Percentiles rank a stretch among this genome's conserved stretches.
These are phyloP conservation scores for Parathielavia hyrcaniae DNA, from an alignment of 495 filamentous ascomycete species.

Conservation along the genomic window DNA sequence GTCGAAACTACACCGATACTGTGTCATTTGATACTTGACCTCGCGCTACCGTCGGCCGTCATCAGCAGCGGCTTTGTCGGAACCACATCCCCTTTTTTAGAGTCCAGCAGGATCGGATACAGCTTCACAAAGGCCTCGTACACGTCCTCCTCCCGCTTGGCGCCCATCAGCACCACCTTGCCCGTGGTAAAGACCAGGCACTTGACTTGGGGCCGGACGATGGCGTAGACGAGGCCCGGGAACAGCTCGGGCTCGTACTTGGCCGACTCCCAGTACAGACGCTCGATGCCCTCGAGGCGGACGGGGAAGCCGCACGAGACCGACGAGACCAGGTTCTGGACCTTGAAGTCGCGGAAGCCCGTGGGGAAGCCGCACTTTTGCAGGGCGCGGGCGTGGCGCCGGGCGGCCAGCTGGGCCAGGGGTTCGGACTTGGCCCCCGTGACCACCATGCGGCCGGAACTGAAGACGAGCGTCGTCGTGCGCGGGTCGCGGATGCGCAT, in stretches of 20 bases:
- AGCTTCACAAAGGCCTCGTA: slow-evolving; percentile 89
- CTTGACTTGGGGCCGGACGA: slow-evolving; percentile 74
- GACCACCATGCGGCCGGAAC: slow-evolving; percentile 95
- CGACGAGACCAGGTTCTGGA: slow-evolving; percentile 94
- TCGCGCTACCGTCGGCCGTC: too few relatives aligned
- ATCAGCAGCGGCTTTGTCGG: too few relatives aligned
- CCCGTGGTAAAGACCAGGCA: slow-evolving; percentile 40
- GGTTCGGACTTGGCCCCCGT: slow-evolving; percentile 94
- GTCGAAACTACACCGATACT: too few relatives aligned
- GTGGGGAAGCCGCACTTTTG: slow-evolving; percentile 96
- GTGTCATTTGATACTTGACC: too few relatives aligned
- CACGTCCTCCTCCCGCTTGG: slow-evolving; percentile 88
- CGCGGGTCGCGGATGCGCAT: slow-evolving; percentile 98
- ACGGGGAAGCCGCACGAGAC: slow-evolving; percentile 95
- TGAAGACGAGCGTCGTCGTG: slow-evolving; percentile 92
- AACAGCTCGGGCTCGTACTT: slow-evolving; percentile 95
- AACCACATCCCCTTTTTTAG: slow-evolving; percentile 1
- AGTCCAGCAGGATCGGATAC: slow-evolving; percentile 71
- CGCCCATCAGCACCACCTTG: slow-evolving; percentile 96
- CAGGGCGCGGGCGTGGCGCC: slow-evolving; percentile 93
- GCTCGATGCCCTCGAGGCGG: slow-evolving; percentile 82
- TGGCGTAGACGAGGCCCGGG: slow-evolving; percentile 93
- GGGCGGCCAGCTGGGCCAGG: slow-evolving; percentile 83
- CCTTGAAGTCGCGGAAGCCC: slow-evolving; percentile 96
- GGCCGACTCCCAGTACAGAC: slow-evolving; percentile 44